Evolutionary conservation across 768 basidiomycete species (phyloP).

Genomic region (Asterophora parasitica): DNA sequence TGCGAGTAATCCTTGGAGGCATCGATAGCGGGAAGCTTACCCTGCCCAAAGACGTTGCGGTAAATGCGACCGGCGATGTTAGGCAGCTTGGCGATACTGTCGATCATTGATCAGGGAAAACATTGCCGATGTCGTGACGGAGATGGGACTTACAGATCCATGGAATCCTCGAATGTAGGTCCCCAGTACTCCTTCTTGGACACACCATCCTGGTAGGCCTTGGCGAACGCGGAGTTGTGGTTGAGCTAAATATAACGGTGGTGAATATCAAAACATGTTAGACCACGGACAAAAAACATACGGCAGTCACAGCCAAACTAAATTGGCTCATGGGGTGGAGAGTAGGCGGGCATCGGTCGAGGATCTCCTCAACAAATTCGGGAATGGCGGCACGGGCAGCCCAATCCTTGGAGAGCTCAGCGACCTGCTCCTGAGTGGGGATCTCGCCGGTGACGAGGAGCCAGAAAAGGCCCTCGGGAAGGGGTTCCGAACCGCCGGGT

Average conservation of each 20-base stretch:
- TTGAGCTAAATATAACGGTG: conserved; percentile 50
- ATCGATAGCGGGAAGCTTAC: conserved; percentile 87
- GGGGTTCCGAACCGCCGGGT: conserved; percentile 81
- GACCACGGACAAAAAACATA: conserved; percentile 28
- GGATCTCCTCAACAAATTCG: conserved; percentile 92
- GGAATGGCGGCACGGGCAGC: conserved; percentile 89
- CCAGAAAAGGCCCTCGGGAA: conserved; percentile 96
- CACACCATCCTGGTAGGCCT: conserved; percentile 88
- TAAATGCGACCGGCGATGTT: conserved; percentile 94
- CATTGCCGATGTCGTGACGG: neutral
- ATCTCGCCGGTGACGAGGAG: conserved; percentile 92
- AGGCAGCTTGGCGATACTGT: conserved; percentile 91
- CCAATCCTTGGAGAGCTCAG: conserved; percentile 87
- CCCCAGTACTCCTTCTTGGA: conserved; percentile 98
- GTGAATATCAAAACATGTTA: conserved; percentile 5
- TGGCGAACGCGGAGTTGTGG: conserved; percentile 95
- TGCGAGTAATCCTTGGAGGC: conserved; percentile 79
- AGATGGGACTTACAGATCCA: conserved; percentile 61
- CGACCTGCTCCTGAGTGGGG: conserved; percentile 86
- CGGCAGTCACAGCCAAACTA: conserved; percentile 91
- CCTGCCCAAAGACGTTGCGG: conserved; percentile 81
- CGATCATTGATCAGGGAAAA: conserved; percentile 6
- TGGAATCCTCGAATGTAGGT: conserved; percentile 84
- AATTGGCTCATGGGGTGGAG: conserved; percentile 99
- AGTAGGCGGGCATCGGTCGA: conserved; percentile 89